Percentiles rank a stretch among this genome's conserved stretches.
phyloP scores from a whole-genome alignment of 176 grass and related monocot species.

The Ensete ventricosum region DNA sequence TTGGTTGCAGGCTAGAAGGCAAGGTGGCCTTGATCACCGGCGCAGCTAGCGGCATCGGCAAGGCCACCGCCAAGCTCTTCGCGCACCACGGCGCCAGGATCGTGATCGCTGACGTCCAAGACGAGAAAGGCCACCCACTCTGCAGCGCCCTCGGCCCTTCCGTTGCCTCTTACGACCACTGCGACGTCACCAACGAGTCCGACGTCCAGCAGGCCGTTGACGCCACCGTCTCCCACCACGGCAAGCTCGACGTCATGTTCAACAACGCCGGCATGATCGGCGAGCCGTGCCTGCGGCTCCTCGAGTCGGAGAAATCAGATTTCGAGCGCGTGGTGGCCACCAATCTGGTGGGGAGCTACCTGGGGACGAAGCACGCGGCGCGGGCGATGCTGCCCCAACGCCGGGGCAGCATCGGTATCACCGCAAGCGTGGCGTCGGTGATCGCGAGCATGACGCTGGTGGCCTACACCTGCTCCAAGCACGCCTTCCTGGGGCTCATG shows the following conservation, averaged over 20 bases:
- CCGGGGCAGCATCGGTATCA: slow-evolving; percentile 19
- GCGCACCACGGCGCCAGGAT: not conserved
- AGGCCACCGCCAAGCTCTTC: not conserved
- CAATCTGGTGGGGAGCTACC: not conserved
- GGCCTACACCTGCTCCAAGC: slow-evolving; percentile 29
- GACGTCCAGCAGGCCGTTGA: not conserved
- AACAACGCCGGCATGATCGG: not conserved
- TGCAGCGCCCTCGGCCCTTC: not conserved
- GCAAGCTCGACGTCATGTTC: not conserved
- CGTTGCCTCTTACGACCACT: not conserved
- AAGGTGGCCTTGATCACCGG: not conserved
- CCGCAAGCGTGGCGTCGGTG: slow-evolving; percentile 11
- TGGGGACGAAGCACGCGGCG: not conserved
- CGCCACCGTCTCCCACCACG: not conserved
- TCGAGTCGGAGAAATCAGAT: not conserved
- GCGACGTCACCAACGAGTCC: not conserved
- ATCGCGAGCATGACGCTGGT: not conserved
- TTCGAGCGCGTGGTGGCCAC: not conserved
- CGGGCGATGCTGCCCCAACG: slow-evolving; percentile 14
- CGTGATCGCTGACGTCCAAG: not conserved
- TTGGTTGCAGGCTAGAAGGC: not conserved
- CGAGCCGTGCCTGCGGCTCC: not conserved
- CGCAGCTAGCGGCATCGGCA: not conserved
- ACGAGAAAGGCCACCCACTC: not conserved
- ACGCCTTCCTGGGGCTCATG: slow-evolving; percentile 1